phyloP scores from a whole-genome alignment of 1,284 basidiomycete genomes.

The Malassezia sympodialis region DNA sequence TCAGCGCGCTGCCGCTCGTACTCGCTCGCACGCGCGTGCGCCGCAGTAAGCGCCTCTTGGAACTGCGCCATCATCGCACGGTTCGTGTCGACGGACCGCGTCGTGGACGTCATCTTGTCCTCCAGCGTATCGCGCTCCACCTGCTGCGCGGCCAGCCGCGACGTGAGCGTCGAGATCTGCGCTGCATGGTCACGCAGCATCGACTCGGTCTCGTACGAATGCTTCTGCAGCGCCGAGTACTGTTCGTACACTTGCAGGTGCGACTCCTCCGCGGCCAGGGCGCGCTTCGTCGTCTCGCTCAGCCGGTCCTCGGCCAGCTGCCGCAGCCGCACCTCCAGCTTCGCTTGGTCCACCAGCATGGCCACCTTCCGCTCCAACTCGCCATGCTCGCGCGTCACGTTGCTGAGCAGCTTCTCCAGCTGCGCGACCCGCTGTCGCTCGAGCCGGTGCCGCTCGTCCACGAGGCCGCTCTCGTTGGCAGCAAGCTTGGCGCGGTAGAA shows the following conservation, averaged over 20 bases:
- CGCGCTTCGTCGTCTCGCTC: slow-evolving; percentile 67
- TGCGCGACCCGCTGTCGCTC: slow-evolving; percentile 71
- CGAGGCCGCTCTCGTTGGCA: slow-evolving; percentile 64
- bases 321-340: slow-evolving; percentile 55
- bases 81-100: slow-evolving; percentile 62
- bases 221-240: slow-evolving; percentile 64
- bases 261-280: slow-evolving; percentile 69
- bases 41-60: slow-evolving; percentile 64
- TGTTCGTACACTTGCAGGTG: slow-evolving; percentile 63
- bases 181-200: slow-evolving; percentile 70
- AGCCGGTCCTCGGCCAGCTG: slow-evolving; percentile 72
- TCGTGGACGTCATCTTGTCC: slow-evolving; percentile 60
- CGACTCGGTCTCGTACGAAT: slow-evolving; percentile 58
- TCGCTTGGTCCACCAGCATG: slow-evolving; percentile 50
- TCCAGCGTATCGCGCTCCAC: slow-evolving; percentile 64
- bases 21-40: slow-evolving; percentile 68
- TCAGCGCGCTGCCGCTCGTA: slow-evolving; percentile 61
- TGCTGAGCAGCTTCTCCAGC: slow-evolving; percentile 68
- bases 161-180: slow-evolving; percentile 63
- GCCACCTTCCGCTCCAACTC: slow-evolving; percentile 63
- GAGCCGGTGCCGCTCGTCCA: slow-evolving; percentile 58
- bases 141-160: slow-evolving; percentile 66
- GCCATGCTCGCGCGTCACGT: slow-evolving; percentile 62
- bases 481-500: slow-evolving; percentile 89
- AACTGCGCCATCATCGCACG: slow-evolving; percentile 75